Conservation (phyloP, 2,329 filamentous ascomycete species). For the Fonsecaea pugnacius region DNA sequence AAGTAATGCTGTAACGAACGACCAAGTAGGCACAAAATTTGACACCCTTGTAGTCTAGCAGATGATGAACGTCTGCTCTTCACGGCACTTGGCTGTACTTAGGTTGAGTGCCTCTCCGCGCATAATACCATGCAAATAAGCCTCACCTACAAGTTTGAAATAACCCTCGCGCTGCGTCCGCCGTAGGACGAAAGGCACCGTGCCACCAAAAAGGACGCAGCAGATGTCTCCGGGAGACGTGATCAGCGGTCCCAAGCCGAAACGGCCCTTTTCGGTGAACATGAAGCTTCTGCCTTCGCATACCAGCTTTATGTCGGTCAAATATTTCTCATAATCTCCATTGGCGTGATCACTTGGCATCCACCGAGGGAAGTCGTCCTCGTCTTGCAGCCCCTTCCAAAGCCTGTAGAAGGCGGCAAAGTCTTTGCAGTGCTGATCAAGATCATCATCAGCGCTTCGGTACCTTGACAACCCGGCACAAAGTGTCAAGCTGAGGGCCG, state of each 20-base stretch:
- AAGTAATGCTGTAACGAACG: background rate
- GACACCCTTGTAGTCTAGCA: background rate
- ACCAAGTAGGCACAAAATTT: background rate
- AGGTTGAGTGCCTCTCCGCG: constrained; percentile 9
- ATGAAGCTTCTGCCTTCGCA: constrained; percentile 22
- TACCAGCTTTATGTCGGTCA: constrained; percentile 14
- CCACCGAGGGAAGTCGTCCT: background rate
- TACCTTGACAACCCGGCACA: constrained; percentile 19
- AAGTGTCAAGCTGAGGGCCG: constrained; percentile 17
- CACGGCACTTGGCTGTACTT: background rate
- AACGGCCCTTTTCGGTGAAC: constrained; percentile 18
- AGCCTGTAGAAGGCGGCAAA: constrained; percentile 14
- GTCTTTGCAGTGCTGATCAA: constrained; percentile 8
- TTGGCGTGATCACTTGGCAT: background rate
- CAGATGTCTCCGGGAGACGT: constrained; percentile 14
- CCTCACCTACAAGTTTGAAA: constrained; percentile 22
- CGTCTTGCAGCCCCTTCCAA: background rate
- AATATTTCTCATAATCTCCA: constrained; percentile 14
- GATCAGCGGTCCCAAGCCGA: constrained; percentile 20
- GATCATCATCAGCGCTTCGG: constrained; percentile 14
- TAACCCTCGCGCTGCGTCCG: background rate
- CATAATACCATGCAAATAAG: constrained; percentile 24
- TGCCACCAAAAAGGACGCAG: constrained; percentile 13
- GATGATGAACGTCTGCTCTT: constrained; percentile 8
- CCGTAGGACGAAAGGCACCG: constrained; percentile 18